Base-by-base conservation (phyloP, 441 rosid species). In the Pelargonium australe region DNA sequence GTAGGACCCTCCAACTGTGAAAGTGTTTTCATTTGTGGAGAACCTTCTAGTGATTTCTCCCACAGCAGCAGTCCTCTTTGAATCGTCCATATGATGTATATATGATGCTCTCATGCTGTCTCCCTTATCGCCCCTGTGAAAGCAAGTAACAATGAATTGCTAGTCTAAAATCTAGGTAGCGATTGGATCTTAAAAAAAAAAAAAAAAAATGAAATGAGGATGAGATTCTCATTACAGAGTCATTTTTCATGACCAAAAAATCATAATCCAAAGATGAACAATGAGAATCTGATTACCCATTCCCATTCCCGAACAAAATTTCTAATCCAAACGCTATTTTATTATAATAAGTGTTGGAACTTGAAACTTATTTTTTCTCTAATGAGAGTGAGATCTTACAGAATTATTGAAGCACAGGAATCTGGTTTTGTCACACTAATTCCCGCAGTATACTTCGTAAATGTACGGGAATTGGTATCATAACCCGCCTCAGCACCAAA, bases 401-500 rank as follows among this genome's bases (percentile, higher is more conserved):
- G 44, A 47, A 68, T 71, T 62, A 68, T 45, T 2, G 72, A 63
- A 28, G 78, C 78, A 67, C 64, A 67, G 68, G 19, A 63, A 19
- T 20, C 10, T 17, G 69, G 65, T 7, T 67, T 75, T 41, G 72
- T 25, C 58, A 58, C 40, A 31, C 34, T 68, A 47, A 75, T 58
- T 12, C 78, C 75, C 51, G 69, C 78, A 66, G 64, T 44, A 31
- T 51, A 71, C 12, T 63, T 67, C 17, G 63, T 23, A 17, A 66
- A 71, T 28, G 66, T 62, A 16, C 6, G 10, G 31, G 68, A 31
- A 28, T 61, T 4, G 2, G 73, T 31, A 19, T 63, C 51, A 47
- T 63, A 78, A 43, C 64, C 68, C 25, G 81, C 68, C 76, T 78
- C 76, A 31, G 72, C 72, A 28, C 79, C 70, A 51, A 75, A 69